Conservation (phyloP, 106 monocot genomes). For the Platanthera guangdongensis region DNA sequence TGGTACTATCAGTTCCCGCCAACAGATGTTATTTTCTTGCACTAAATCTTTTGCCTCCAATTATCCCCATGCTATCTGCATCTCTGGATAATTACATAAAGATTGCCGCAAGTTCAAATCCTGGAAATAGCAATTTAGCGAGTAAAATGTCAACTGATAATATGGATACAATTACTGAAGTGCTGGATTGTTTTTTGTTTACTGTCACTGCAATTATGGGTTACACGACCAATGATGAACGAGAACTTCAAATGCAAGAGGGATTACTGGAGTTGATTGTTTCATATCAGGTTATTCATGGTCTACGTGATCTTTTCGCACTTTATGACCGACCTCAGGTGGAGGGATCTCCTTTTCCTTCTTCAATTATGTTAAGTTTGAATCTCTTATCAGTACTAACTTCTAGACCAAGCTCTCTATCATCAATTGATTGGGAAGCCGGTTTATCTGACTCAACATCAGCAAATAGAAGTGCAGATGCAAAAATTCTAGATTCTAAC, state of each 20-base stretch:
- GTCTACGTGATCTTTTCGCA: conserved; percentile 83
- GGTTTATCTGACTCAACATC: conserved; percentile 24
- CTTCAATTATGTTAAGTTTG: conserved; percentile 78
- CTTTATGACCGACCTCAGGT: conserved; percentile 90
- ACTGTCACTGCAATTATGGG: conserved; percentile 62
- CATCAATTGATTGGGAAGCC: conserved; percentile 74
- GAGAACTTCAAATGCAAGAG: conserved; percentile 78
- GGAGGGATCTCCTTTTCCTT: conserved; percentile 94
- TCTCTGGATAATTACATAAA: conserved; percentile 97
- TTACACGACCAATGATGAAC: conserved; percentile 50
- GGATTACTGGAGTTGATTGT: conserved; percentile 78
- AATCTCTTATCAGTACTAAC: conserved; percentile 78
- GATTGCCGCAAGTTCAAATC: conserved; percentile 73
- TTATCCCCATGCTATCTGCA: conserved; percentile 82
- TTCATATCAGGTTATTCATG: conserved; percentile 87
- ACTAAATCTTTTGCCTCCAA: conserved; percentile 92
- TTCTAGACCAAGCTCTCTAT: conserved; percentile 47
- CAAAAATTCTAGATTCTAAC: conserved; percentile 16
- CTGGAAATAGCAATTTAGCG: conserved; percentile 26
- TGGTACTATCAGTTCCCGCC: conserved; percentile 58
- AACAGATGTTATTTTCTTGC: conserved; percentile 87
- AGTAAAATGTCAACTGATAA: conserved; percentile 55
- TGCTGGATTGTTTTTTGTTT: conserved; percentile 79
- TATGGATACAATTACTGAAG: conserved; percentile 66
- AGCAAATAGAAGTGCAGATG: conserved; percentile 14